phyloP scores from a whole-genome alignment of 1,284 basidiomycete species.

The Golubevia pallescens region DNA sequence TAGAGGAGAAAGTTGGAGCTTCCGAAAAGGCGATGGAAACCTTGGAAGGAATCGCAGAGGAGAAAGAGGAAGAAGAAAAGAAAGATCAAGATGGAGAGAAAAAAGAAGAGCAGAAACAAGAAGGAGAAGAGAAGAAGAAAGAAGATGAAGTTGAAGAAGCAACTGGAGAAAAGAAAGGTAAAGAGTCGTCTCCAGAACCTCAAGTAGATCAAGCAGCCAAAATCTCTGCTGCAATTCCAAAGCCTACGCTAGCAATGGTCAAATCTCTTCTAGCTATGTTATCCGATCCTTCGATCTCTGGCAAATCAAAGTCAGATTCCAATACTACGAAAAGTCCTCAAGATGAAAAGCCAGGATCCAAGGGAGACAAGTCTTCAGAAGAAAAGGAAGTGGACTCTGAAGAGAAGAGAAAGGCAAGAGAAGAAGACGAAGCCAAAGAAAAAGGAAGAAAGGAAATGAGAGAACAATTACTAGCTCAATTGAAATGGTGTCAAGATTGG shows the following conservation, averaged over 20 bases:
- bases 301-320: not conserved
- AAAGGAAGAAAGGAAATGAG: not conserved
- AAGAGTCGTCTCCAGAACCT: not conserved
- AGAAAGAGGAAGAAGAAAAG: conserved; percentile 15
- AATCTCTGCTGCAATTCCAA: conserved; percentile 15
- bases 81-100: conserved; percentile 14
- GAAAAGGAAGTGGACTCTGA: conserved; percentile 9
- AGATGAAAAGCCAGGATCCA: not conserved
- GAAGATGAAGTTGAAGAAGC: conserved; percentile 6
- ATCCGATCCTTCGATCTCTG: conserved; percentile 1
- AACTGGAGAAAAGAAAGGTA: not conserved
- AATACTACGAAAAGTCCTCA: not conserved
- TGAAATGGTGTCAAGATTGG: conserved; percentile 1
- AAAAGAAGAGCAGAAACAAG: not conserved
- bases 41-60: conserved; percentile 27
- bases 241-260: conserved; percentile 7
- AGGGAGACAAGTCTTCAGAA: not conserved
- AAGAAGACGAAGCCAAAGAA: conserved; percentile 5
- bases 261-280: not conserved
- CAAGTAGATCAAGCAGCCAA: conserved; percentile 20
- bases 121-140: not conserved
- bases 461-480: conserved; percentile 2
- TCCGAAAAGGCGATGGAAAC: conserved; percentile 49
- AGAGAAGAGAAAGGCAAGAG: not conserved
- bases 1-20: conserved; percentile 40